These are phyloP conservation scores for Coemansia sp. DNA, from an alignment of 192 early-diverging fungal genomes.

Conservation along the genomic window DNA sequence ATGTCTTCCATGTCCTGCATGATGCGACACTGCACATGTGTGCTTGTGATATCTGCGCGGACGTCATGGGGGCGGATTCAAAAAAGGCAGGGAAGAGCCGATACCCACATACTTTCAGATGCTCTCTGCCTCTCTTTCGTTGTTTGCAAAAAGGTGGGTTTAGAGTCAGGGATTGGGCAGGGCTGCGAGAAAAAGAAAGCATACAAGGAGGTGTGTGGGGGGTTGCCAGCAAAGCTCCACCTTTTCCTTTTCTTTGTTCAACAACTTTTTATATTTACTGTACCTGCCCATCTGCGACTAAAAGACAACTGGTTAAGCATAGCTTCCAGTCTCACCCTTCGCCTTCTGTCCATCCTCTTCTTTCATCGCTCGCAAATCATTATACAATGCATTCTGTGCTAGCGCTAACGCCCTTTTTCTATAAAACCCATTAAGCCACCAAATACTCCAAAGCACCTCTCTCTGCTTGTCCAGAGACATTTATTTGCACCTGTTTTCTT, in stretches of 20 bases:
- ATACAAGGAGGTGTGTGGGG: not conserved
- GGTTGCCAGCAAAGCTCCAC: not conserved
- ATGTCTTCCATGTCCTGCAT: not conserved
- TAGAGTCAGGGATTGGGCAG: not conserved
- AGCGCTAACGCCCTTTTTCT: constrained; percentile 3
- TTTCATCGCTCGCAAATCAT: not conserved
- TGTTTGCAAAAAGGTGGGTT: not conserved
- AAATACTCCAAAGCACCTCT: constrained; percentile 1
- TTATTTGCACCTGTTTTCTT: not conserved
- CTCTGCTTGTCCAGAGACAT: not conserved
- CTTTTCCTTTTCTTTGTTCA: not conserved
- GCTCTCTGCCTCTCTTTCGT: not conserved
- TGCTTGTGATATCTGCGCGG: constrained; percentile 7
- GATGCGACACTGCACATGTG: constrained; percentile 6
- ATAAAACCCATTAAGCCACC: constrained; percentile 2
- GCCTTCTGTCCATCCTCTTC: not conserved
- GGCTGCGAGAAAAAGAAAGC: not conserved
- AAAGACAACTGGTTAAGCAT: not conserved
- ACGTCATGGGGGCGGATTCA: not conserved
- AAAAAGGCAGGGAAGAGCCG: constrained; percentile 2
- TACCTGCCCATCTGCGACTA: not conserved
- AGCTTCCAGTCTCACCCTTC: not conserved
- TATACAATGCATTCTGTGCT: constrained; percentile 10
- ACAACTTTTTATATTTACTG: not conserved
- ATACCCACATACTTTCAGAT: not conserved